Base-by-base conservation (phyloP, 306 rosid genomes). In the Cucurbita argyrosperma region DNA sequence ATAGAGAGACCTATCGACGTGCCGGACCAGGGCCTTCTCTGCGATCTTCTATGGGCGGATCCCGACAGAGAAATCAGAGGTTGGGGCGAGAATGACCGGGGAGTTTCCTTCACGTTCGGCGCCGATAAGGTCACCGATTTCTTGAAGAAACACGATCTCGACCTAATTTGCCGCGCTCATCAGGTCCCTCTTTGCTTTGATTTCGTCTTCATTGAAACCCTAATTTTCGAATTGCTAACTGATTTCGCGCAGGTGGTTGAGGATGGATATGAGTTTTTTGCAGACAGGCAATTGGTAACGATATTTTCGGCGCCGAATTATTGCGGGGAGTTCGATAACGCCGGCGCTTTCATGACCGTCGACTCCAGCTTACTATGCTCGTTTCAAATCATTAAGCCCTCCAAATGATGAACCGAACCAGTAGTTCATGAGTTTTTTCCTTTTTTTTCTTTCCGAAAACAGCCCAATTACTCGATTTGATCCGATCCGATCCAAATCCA, bases 31-130 rank as follows among this genome's bases (percentile, higher is more conserved):
- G 98, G 98, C 0, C 89, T 92, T 13, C 71, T 92, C 6, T 92
- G 98, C 61, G 98, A 92, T 63, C 85, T 92, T 9, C 91, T 92
- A 53, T 92, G 96, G 98, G 82, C 98, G 0, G 98, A 92, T 80
- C 98, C 98, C 0, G 96, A 92, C 12, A 56, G 76, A 47, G 86
- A 90, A 46, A 80, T 84, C 5, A 84, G 76, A 30, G 98, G 98
- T 0, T 90, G 98, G 98, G 98, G 89, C 3, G 98, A 90, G 78
- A 92, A 92, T 62, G 96, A 92, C 57, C 80, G 98, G 47, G 98
- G 98, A 26, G 98, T 92, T 53, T 92, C 98, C 43, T 90, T 82
- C 71, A 92, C 98, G 18, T 92, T 92, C 35, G 98, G 98, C 7
- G 83, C 92, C 0, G 96, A 92, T 49, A 88, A 71, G 74, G 98